phyloP scores from a whole-genome alignment of 345 rosid species.

The Camelina hispida region DNA sequence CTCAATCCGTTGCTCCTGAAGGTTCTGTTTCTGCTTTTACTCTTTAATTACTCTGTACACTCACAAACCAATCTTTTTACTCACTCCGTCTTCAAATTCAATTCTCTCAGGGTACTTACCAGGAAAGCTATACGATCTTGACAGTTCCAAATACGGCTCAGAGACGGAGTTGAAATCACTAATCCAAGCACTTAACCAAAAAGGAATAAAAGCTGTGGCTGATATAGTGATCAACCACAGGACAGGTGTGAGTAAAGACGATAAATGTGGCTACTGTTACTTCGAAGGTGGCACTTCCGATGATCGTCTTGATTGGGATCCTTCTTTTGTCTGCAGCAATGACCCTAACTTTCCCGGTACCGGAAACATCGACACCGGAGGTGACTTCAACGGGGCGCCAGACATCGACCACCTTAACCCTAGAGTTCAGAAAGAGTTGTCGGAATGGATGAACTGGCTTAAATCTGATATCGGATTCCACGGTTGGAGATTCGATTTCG shows the following conservation, averaged over 20 bases:
- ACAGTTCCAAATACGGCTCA: constrained; percentile 74
- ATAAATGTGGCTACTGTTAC: constrained; percentile 60
- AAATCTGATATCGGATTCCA: constrained; percentile 72
- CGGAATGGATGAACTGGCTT: constrained; percentile 94
- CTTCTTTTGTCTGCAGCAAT: constrained; percentile 65
- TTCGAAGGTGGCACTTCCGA: constrained; percentile 91
- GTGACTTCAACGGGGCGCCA: constrained; percentile 57
- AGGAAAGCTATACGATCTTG: constrained; percentile 83
- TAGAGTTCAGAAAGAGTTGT: constrained; percentile 65
- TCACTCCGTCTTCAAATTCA: background rate
- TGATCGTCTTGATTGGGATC: constrained; percentile 85
- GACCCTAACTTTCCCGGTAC: constrained; percentile 61
- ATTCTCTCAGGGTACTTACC: constrained; percentile 76
- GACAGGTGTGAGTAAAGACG: constrained; percentile 76
- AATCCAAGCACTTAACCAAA: constrained; percentile 52
- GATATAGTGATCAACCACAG: constrained; percentile 90
- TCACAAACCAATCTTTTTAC: background rate
- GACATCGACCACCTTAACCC: constrained; percentile 87
- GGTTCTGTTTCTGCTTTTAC: constrained; percentile 47
- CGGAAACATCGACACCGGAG: constrained; percentile 78
- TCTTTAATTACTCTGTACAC: too few species aligned
- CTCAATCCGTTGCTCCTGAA: constrained; percentile 69
- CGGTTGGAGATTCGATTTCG: constrained; percentile 85
- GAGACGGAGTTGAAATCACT: constrained; percentile 59
- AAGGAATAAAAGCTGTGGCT: constrained; percentile 72